Base-by-base conservation (phyloP, 331 rosid genomes). In the Acacia pycnantha region DNA sequence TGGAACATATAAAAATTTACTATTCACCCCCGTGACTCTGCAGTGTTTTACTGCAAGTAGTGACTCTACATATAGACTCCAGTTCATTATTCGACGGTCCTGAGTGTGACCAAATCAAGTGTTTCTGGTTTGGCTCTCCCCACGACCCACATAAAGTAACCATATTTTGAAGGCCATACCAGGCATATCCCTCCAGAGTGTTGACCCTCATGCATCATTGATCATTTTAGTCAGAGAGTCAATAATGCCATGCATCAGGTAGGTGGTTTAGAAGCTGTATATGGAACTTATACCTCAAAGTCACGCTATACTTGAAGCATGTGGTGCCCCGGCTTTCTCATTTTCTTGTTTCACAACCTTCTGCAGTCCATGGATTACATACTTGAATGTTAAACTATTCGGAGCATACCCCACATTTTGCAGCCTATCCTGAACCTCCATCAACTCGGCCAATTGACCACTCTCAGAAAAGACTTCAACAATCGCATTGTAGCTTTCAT, bases 381-480 rank as follows among this genome's bases (percentile, higher is more conserved):
- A 82, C 84, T 77, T 89, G 61, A 89, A 87, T 26, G 98, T 92
- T 66, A 87, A 81, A 85, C 84, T 84, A 78, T 91, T 94, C 40
- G 96, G 92, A 70, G 87, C 85, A 83, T 84, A 91, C 43, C 98
- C 97, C 26, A 84, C 89, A 79, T 90, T 89, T 53, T 78, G 79
- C 84, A 95, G 88, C 82, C 88, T 84, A 82, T 93, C 93, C 81
- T 92, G 96, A 78, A 95, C 71, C 79, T 89, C 92, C 90, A 95
- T 84, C 84, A 92, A 84, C 88, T 91, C 80, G 24, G 70, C 73
- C 82, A 87, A 87, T 76, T 88, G 81, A 33, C 96, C 94, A 67
- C 41, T 83, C 85, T 92, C 93, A 7, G 88, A 81, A 22, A 79
- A 79, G 53, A 80, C 84, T 79, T 88, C 84, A 59, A 88, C 86